Evolutionary conservation across 2,329 filamentous ascomycete genomes (phyloP).

Genomic region (Penicillium glabrum): DNA sequence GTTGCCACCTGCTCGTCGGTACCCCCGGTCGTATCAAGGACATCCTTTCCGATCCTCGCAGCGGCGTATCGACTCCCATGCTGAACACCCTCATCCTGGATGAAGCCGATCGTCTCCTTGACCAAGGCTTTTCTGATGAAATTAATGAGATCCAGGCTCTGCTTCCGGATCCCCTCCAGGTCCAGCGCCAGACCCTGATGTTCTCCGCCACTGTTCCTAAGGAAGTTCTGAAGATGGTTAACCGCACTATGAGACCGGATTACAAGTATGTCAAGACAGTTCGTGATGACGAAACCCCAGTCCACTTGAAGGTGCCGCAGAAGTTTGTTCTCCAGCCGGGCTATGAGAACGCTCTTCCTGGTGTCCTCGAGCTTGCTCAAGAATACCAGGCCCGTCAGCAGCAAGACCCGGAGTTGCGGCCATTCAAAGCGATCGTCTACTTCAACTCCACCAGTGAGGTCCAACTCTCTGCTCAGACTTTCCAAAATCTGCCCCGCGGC

Average conservation of each 20-base stretch:
- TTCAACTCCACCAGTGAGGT: conserved; percentile 77
- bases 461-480: conserved; percentile 61
- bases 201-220: conserved; percentile 91
- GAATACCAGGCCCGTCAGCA: conserved; percentile 54
- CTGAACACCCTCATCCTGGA: conserved; percentile 63
- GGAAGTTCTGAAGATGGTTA: conserved; percentile 77
- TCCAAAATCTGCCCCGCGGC: conserved; percentile 49
- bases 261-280: conserved; percentile 95
- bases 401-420: conserved; percentile 44
- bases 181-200: conserved; percentile 83
- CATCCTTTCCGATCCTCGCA: conserved; percentile 66
- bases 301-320: conserved; percentile 82
- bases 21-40: conserved; percentile 88
- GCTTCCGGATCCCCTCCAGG: conserved; percentile 63
- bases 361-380: conserved; percentile 72
- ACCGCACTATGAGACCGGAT: conserved; percentile 72
- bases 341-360: conserved; percentile 74
- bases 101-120: conserved; percentile 67
- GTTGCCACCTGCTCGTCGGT: conserved; percentile 86
- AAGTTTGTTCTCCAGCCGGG: conserved; percentile 66
- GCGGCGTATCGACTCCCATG: conserved; percentile 63
- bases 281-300: conserved; percentile 74
- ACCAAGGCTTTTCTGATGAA: conserved; percentile 67
- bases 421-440: conserved; percentile 97
- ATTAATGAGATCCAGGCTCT: conserved; percentile 60